Conservation (phyloP, 2,329 filamentous ascomycete genomes). For the Diaporthe longicolla region DNA sequence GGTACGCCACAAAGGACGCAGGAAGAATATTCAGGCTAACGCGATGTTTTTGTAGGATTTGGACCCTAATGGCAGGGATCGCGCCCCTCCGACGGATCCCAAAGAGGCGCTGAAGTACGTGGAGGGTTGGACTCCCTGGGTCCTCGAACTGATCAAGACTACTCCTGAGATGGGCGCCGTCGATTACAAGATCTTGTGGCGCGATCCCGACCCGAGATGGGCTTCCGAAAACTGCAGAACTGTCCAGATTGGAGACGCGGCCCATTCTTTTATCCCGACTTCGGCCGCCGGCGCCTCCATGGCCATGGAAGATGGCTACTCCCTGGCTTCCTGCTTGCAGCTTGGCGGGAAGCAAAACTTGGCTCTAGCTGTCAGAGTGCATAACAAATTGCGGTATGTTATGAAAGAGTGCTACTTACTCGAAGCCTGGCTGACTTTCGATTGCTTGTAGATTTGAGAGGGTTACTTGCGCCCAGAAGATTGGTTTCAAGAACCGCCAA, state of each 20-base stretch:
- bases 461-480: neutral
- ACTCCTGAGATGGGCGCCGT: neutral
- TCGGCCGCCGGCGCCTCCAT: conserved; percentile 55
- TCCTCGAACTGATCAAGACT: neutral
- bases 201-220: conserved; percentile 54
- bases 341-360: conserved; percentile 33
- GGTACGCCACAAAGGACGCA: neutral
- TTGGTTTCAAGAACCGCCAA: neutral
- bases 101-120: too few relatives aligned
- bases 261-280: conserved; percentile 55
- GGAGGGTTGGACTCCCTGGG: too few relatives aligned
- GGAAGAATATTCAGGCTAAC: neutral
- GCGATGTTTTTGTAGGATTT: neutral
- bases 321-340: conserved; percentile 52
- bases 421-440: neutral
- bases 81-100: too few relatives aligned
- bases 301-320: conserved; percentile 55
- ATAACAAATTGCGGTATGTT: neutral
- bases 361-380: neutral
- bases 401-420: neutral
- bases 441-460: neutral
- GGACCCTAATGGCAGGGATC: too few relatives aligned
- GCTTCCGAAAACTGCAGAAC: conserved; percentile 49
- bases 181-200: conserved; percentile 52
- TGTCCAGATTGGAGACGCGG: conserved; percentile 54